These are phyloP conservation scores for Wickerhamia fluorescens DNA, from an alignment of 805 yeast genomes.

Conservation along the genomic window DNA sequence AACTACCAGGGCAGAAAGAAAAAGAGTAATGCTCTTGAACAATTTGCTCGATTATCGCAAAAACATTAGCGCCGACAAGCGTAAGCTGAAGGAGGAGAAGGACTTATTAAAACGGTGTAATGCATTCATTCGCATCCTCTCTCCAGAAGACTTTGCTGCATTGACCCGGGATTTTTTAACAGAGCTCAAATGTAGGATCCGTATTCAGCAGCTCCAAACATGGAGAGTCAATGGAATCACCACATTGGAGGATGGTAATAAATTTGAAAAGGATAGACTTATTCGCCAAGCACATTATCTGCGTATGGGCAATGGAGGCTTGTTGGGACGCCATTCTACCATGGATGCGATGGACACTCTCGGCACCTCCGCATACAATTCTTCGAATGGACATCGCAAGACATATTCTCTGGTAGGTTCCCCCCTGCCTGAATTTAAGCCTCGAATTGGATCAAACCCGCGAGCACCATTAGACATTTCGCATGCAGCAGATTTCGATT, in stretches of 20 bases:
- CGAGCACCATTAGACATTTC: constrained; percentile 58
- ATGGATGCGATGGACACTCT: constrained; percentile 2
- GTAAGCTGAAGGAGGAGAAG: constrained; percentile 81
- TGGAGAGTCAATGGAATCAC: constrained; percentile 91
- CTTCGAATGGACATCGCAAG: constrained; percentile 14
- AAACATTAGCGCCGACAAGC: constrained; percentile 75
- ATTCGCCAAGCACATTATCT: constrained; percentile 57
- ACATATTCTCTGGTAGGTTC: constrained; percentile 10
- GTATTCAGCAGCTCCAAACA: constrained; percentile 85
- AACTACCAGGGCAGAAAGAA: constrained; percentile 88
- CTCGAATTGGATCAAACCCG: constrained; percentile 35
- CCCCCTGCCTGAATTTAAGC: constrained; percentile 36
- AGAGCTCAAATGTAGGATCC: constrained; percentile 70
- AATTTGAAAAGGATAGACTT: constrained; percentile 83
- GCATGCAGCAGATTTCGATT: constrained; percentile 73
- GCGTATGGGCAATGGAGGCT: constrained; percentile 40
- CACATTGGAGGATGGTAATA: constrained; percentile 71
- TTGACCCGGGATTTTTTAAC: constrained; percentile 67
- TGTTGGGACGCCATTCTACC: constrained; percentile 16
- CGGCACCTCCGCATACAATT: constrained; percentile 6
- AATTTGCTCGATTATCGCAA: constrained; percentile 77
- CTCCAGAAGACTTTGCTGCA: constrained; percentile 70
- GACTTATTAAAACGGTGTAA: constrained; percentile 71
- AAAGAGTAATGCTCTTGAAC: constrained; percentile 73
- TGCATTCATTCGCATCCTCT: constrained; percentile 75